Conservation (phyloP, 345 rosid genomes). For the Excoecaria cochinchinensis region DNA sequence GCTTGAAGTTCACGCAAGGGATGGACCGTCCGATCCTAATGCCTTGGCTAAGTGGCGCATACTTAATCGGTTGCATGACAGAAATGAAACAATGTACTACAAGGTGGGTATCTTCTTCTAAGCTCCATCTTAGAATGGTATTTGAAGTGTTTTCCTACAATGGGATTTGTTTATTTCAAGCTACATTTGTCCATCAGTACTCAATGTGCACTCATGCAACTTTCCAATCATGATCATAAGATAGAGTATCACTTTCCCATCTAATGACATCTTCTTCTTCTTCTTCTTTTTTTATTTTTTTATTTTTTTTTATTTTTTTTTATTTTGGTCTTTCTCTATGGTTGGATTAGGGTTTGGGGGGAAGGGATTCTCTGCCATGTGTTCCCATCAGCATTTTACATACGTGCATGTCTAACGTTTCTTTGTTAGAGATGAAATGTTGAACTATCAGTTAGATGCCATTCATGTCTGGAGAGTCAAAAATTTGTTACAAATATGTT, state of each 20-base stretch:
- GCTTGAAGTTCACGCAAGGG: slow-evolving; percentile 85
- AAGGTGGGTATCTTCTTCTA: slow-evolving; percentile 40
- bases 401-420: not conserved
- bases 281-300: no score
- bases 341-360: not conserved
- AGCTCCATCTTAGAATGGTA: not conserved
- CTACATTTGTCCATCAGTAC: not conserved
- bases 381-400: not conserved
- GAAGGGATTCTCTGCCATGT: not conserved
- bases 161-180: not conserved
- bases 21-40: slow-evolving; percentile 90
- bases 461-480: not conserved
- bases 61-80: slow-evolving; percentile 88
- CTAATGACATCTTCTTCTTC: not conserved
- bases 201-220: not conserved
- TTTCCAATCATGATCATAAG: not conserved
- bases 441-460: not conserved
- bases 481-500: not conserved
- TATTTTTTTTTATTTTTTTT: no score
- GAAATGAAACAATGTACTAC: slow-evolving; percentile 96
- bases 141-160: not conserved
- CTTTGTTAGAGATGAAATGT: not conserved
- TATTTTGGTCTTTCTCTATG: not conserved
- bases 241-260: not conserved
- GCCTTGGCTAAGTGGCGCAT: slow-evolving; percentile 96